Conservation (phyloP, 2,329 filamentous ascomycete genomes). For the Cryphonectria parasitica region DNA sequence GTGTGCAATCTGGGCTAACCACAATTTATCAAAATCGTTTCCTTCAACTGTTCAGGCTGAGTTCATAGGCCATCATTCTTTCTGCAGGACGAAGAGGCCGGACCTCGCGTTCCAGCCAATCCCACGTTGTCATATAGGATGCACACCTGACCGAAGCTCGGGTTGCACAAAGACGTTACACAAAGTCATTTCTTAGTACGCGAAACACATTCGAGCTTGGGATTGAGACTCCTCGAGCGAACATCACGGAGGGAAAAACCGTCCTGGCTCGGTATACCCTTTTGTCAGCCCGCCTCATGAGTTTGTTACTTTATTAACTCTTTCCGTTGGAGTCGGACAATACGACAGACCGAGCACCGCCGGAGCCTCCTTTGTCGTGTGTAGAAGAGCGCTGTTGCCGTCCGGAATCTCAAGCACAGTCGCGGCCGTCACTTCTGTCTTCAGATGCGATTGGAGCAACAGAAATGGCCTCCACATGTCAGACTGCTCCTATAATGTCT, state of each 20-base stretch:
- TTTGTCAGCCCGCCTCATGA: not conserved
- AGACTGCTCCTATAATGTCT: not conserved
- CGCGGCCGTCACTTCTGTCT: not conserved
- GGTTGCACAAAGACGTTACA: not conserved
- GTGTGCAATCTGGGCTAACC: not conserved
- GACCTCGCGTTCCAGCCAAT: not conserved
- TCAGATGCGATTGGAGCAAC: not conserved
- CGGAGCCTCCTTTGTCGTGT: not conserved
- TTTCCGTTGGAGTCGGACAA: not conserved
- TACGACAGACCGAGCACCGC: not conserved
- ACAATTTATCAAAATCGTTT: not conserved
- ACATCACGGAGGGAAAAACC: not conserved
- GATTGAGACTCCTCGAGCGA: not conserved
- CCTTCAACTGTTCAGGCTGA: not conserved
- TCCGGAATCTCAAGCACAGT: not conserved
- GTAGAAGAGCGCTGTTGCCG: not conserved
- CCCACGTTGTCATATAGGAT: not conserved
- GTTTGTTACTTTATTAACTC: not conserved
- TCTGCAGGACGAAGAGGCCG: not conserved
- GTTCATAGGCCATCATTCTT: too few species aligned
- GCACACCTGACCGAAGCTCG: not conserved
- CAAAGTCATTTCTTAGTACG: not conserved
- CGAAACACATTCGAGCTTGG: not conserved
- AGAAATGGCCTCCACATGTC: not conserved
- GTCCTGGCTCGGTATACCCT: not conserved